Evolutionary conservation across 23 red algal species (phyloP).

Genomic region (Gracilaria caudata): DNA sequence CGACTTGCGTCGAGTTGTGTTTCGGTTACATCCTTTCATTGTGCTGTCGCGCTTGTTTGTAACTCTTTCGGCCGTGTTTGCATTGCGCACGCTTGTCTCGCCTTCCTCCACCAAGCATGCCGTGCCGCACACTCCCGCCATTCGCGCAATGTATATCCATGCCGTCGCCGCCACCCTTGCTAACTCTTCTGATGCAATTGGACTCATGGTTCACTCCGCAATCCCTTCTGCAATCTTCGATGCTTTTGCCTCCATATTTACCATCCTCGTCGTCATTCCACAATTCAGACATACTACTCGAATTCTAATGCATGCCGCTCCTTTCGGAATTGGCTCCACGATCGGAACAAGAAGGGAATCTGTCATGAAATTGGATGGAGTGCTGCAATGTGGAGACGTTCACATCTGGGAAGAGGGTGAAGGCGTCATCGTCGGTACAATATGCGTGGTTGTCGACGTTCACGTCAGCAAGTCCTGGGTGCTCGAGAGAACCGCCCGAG

Average conservation of each 20-base stretch:
- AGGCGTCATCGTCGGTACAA: slow-evolving; percentile 52
- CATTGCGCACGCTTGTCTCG: slow-evolving; percentile 14
- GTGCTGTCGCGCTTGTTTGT: slow-evolving; percentile 23
- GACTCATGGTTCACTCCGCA: slow-evolving; percentile 13
- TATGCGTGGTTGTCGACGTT: slow-evolving; percentile 34
- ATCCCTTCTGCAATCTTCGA: slow-evolving; percentile 34
- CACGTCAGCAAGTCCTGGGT: slow-evolving; percentile 35
- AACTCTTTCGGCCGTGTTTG: background rate
- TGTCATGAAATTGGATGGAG: slow-evolving; percentile 47
- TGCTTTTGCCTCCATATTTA: slow-evolving; percentile 34
- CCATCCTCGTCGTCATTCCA: slow-evolving; percentile 38
- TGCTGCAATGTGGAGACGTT: slow-evolving; percentile 29
- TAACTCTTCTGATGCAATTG: slow-evolving; percentile 14
- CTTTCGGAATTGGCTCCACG: background rate
- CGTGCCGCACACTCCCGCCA: background rate
- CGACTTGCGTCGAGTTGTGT: slow-evolving; percentile 16
- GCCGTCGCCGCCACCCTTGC: slow-evolving; percentile 28
- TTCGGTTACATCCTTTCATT: background rate
- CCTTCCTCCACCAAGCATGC: slow-evolving; percentile 4
- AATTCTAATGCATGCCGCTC: slow-evolving; percentile 57
- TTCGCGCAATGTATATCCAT: slow-evolving; percentile 43
- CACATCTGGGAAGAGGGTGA: slow-evolving; percentile 69
- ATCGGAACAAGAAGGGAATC: slow-evolving; percentile 25
- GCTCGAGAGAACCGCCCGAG: slow-evolving; percentile 16
- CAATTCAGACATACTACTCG: slow-evolving; percentile 28